A percentile compares a stretch with the other conserved stretches of the same genome.
Evolutionary conservation across 257 asterid species (phyloP).

Genomic region (Primulina tabacum): DNA sequence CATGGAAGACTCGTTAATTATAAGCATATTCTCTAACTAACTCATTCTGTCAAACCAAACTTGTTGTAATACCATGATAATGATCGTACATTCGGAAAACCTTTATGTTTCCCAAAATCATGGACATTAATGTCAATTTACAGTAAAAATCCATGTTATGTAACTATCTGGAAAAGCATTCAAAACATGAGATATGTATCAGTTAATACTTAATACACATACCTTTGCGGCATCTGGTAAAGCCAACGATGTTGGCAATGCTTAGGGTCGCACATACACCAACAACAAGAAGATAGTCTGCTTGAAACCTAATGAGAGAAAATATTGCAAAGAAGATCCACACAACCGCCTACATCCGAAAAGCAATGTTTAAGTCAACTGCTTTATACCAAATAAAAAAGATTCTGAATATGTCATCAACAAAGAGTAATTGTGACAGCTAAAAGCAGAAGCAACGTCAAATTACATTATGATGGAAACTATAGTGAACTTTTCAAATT

Average conservation of each 20-base stretch:
- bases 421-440: not conserved
- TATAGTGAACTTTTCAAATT: not conserved
- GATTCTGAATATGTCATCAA: slow-evolving; percentile 9
- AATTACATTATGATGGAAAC: not conserved
- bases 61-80: not conserved
- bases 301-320: slow-evolving; percentile 63
- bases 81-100: not conserved
- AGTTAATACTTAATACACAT: not conserved
- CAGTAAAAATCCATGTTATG: not conserved
- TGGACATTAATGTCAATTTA: not conserved
- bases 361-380: slow-evolving; percentile 11
- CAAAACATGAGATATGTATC: not conserved
- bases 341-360: slow-evolving; percentile 45
- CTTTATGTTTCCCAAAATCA: not conserved
- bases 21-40: no score
- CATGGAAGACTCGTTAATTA: no score
- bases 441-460: not conserved
- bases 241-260: slow-evolving; percentile 60
- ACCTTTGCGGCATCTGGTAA: slow-evolving; percentile 67
- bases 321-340: slow-evolving; percentile 62
- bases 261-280: slow-evolving; percentile 66
- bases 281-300: slow-evolving; percentile 55
- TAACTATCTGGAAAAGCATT: slow-evolving; percentile 9
- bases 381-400: slow-evolving; percentile 1
- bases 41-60: no score